Evolutionary conservation across 2,329 filamentous ascomycete genomes (phyloP).

Genomic region (Rutstroemia sydowiana): DNA sequence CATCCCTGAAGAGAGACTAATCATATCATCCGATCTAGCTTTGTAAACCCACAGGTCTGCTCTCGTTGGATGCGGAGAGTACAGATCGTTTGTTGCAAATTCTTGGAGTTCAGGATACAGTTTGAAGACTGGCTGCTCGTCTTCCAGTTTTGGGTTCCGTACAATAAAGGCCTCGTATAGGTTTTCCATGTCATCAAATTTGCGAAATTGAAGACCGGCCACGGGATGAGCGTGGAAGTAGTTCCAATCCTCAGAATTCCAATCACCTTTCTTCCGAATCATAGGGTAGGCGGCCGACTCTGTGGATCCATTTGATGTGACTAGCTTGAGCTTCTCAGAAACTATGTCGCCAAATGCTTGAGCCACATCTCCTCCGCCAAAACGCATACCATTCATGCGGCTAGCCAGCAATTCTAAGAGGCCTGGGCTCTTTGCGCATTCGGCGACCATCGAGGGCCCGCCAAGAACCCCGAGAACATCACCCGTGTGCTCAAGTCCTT

Average conservation of each 20-base stretch:
- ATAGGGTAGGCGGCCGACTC: background rate
- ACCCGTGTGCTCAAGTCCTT: background rate
- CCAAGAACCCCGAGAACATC: no score
- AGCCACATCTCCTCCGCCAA: background rate
- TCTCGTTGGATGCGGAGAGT: slow-evolving; percentile 6
- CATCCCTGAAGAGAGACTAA: background rate
- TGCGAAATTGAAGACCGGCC: background rate
- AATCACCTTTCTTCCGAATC: background rate
- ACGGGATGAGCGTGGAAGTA: background rate
- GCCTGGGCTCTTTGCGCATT: no score
- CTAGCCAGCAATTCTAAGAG: background rate
- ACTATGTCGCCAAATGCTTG: background rate
- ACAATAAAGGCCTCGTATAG: background rate
- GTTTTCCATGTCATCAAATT: background rate
- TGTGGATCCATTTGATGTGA: background rate
- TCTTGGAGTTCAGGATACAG: background rate
- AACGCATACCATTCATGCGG: background rate
- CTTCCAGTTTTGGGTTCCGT: background rate
- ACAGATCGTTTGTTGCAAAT: slow-evolving; percentile 6
- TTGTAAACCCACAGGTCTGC: slow-evolving; percentile 8
- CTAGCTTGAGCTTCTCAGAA: background rate
- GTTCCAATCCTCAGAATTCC: background rate
- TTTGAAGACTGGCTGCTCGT: background rate
- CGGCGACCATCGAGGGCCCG: background rate
- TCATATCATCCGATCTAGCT: slow-evolving; percentile 10